Evolutionary conservation across 2,329 filamentous ascomycete genomes (phyloP).

Genomic region (Sphaerulina musiva): DNA sequence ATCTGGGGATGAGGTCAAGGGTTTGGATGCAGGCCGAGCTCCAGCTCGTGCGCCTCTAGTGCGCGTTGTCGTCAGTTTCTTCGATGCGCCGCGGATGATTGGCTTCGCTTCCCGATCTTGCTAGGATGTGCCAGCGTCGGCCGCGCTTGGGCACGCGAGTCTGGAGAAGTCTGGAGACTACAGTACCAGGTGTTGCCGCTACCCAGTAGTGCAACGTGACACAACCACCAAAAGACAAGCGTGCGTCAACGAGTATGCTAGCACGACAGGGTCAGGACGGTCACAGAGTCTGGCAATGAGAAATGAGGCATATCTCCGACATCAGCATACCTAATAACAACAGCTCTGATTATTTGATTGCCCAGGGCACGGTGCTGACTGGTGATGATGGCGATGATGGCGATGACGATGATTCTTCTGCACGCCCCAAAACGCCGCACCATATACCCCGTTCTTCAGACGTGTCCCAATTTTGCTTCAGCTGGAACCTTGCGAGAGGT

Average conservation of each 20-base stretch:
- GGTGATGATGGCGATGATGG: no score
- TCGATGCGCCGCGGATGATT: neutral
- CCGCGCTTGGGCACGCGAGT: slow-evolving; percentile 5
- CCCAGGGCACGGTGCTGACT: no score
- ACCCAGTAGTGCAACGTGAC: slow-evolving; percentile 1
- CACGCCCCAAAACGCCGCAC: no score
- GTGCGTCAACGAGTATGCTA: neutral
- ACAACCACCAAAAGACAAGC: neutral
- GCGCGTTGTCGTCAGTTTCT: slow-evolving; percentile 13
- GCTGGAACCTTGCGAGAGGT: no score
- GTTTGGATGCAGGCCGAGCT: neutral
- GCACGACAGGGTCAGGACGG: neutral
- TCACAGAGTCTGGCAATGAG: neutral
- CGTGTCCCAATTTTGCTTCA: no score
- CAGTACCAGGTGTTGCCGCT: no score
- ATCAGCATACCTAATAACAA: neutral
- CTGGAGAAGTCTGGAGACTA: slow-evolving; percentile 2
- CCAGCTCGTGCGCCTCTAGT: slow-evolving; percentile 7
- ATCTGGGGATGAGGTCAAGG: slow-evolving; percentile 1
- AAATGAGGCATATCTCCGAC: neutral
- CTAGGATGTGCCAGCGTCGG: neutral
- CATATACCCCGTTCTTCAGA: no score
- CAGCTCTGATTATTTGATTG: no score
- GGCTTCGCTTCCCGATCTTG: slow-evolving; percentile 6
- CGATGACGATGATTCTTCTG: no score